Percentiles rank a stretch among this genome's conserved stretches.
Evolutionary conservation across 2,329 filamentous ascomycete species (phyloP).

Genomic region (Venturia asperata): DNA sequence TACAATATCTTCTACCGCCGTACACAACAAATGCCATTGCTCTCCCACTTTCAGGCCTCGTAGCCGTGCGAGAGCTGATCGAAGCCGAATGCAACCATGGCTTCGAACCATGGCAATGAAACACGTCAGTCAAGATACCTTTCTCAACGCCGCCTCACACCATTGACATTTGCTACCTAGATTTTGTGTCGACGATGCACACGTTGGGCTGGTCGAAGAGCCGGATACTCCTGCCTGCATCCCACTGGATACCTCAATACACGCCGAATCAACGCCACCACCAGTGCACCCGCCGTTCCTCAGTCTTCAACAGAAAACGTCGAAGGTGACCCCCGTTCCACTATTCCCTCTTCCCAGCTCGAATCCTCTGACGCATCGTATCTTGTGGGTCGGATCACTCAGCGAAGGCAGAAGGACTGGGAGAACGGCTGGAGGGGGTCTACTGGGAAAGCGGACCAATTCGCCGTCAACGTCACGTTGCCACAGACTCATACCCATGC

Average conservation of each 20-base stretch:
- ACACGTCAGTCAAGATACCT: background rate
- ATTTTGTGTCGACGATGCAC: constrained; percentile 11
- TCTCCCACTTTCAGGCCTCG: background rate
- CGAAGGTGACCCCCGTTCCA: background rate
- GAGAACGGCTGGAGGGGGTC: background rate
- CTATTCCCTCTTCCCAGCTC: background rate
- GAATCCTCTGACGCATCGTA: background rate
- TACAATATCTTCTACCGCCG: background rate
- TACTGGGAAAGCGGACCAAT: background rate
- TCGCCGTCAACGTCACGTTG: background rate
- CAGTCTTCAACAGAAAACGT: background rate
- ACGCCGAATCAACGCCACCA: background rate
- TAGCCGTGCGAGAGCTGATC: constrained; percentile 11
- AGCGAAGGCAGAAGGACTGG: constrained; percentile 2
- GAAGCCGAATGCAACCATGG: constrained; percentile 18
- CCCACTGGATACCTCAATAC: background rate
- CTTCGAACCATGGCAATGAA: constrained; percentile 14
- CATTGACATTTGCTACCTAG: constrained; percentile 1
- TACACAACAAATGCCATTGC: constrained; percentile 1
- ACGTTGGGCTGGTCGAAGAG: constrained; percentile 8
- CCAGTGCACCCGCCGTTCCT: background rate
- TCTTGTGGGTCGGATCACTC: background rate
- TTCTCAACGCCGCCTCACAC: background rate
- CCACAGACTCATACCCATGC: background rate
- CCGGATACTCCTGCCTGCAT: constrained; percentile 3